Base-by-base conservation (phyloP, 2,329 filamentous ascomycete species). In the Xylaria sp. region DNA sequence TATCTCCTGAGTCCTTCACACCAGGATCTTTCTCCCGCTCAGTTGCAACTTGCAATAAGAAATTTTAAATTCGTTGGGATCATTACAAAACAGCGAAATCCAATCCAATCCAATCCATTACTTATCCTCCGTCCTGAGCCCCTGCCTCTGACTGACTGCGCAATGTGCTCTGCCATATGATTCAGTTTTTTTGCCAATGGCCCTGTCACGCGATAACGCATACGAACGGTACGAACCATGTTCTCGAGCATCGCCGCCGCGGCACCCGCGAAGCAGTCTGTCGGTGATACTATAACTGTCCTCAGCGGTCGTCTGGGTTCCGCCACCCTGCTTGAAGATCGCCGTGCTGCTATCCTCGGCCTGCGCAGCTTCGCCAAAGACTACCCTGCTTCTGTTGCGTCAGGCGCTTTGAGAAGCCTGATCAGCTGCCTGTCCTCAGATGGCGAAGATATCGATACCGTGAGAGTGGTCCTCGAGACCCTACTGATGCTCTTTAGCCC, bases 331-430 rank as follows among this genome's bases (percentile, higher is more conserved):
- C 88, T 99, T 46, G 96, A 99, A 82, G 97, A 99, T 80, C 91
- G 97, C 62, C 90, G 96, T 70, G 94, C 93, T 64, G 94, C 96
- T 53, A 97, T 99, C 56, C 87, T 97, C 34, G 96, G 96, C 20
- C 85, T 99, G 43, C 89, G 97, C 74, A 97, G 94, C 82, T 98
- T 99, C 80, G 93, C 96, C 48, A 98, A 98, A 81, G 90, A 97
- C 69, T 98, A 95, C 75, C 97, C 96, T 43, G 97, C 97, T 15
- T 97, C 94, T 8, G 96, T 99, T 41, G 93, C 97, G 1, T 97
- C 94, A 4, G 94, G 94, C 45, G 93, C 94, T n/a, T 83, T 99
- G 56, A 88, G 95, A 70, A 93, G 92, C 65, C 85, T 99, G 65
- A 98, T 99, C 72, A 89, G 88, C 13, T 93, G 92, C 74, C 83